These are phyloP conservation scores for Oryza longistaminata DNA, from an alignment of 176 grass and related monocot genomes.

Conservation along the genomic window DNA sequence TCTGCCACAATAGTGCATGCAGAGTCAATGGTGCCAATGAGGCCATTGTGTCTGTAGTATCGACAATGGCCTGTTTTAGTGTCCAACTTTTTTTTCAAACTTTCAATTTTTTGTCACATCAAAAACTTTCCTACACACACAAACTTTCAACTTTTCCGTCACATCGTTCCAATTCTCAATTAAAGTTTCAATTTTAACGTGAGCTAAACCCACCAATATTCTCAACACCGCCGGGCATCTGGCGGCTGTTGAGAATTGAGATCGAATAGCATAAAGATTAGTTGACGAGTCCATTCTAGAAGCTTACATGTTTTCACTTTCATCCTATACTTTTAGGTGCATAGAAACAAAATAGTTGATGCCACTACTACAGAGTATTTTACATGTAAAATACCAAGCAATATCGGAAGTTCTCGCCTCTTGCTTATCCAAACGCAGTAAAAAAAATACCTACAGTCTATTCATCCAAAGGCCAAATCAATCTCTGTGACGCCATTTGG, in stretches of 20 bases:
- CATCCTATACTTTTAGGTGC: not conserved
- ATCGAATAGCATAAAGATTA: not conserved
- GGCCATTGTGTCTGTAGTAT: too few relatives aligned
- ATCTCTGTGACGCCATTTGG: not conserved
- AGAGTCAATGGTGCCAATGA: too few relatives aligned
- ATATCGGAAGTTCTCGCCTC: not conserved
- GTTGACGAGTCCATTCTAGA: slow-evolving; percentile 11
- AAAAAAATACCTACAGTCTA: not conserved
- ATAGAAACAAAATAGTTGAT: not conserved
- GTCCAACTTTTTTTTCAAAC: too few relatives aligned
- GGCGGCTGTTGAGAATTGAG: not conserved
- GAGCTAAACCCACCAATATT: too few relatives aligned
- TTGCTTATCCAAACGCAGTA: not conserved
- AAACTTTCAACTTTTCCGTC: too few relatives aligned
- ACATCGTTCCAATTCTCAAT: too few relatives aligned
- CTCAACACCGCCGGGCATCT: not conserved
- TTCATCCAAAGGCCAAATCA: not conserved
- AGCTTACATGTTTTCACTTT: not conserved
- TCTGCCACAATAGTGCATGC: not conserved
- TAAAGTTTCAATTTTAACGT: too few relatives aligned
- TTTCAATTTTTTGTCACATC: too few relatives aligned
- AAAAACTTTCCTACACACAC: too few relatives aligned
- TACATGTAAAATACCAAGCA: not conserved
- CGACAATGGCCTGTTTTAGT: too few relatives aligned
- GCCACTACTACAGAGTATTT: not conserved